phyloP scores from a whole-genome alignment of 2,329 filamentous ascomycete species.

The Ophiostoma quercus region DNA sequence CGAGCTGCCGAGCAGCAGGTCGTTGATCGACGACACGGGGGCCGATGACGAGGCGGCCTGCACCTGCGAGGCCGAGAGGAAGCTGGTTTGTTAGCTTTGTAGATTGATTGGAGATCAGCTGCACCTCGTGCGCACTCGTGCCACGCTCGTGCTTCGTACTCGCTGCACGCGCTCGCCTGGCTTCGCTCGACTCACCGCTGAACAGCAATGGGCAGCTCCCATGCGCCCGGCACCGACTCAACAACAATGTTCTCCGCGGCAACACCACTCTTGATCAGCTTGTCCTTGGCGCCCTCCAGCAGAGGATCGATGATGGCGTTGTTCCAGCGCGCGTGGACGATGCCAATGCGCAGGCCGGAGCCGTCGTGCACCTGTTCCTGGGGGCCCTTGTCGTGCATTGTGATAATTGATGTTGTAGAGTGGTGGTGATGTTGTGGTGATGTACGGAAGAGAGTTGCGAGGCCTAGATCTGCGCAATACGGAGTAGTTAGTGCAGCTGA shows the following conservation, averaged over 20 bases:
- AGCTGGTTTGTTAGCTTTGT: slow-evolving; percentile 41
- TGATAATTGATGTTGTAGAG: background rate
- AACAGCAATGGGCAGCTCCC: slow-evolving; percentile 87
- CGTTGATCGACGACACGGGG: slow-evolving; percentile 59
- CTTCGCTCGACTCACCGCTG: slow-evolving; percentile 57
- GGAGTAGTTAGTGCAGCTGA: background rate
- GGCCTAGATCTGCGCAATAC: background rate
- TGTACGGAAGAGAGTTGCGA: background rate
- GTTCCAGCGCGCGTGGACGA: slow-evolving; percentile 97
- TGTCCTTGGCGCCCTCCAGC: slow-evolving; percentile 71
- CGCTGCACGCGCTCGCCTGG: no score
- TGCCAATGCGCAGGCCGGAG: slow-evolving; percentile 77
- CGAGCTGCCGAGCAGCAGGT: slow-evolving; percentile 64
- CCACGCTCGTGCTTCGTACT: background rate
- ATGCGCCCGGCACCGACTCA: slow-evolving; percentile 86
- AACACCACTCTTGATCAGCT: slow-evolving; percentile 73
- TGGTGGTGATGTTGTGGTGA: background rate
- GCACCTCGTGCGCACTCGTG: no score
- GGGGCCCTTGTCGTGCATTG: slow-evolving; percentile 53
- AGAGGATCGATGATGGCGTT: slow-evolving; percentile 78
- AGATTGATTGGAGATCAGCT: background rate
- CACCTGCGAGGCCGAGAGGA: slow-evolving; percentile 81
- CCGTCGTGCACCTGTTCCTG: slow-evolving; percentile 57
- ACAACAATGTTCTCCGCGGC: slow-evolving; percentile 81
- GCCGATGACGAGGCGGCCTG: slow-evolving; percentile 60